Evolutionary conservation across 2,329 filamentous ascomycete species (phyloP), one percentile per base, ranked within the genome.

Genomic region (Fusarium nelsonii): DNA sequence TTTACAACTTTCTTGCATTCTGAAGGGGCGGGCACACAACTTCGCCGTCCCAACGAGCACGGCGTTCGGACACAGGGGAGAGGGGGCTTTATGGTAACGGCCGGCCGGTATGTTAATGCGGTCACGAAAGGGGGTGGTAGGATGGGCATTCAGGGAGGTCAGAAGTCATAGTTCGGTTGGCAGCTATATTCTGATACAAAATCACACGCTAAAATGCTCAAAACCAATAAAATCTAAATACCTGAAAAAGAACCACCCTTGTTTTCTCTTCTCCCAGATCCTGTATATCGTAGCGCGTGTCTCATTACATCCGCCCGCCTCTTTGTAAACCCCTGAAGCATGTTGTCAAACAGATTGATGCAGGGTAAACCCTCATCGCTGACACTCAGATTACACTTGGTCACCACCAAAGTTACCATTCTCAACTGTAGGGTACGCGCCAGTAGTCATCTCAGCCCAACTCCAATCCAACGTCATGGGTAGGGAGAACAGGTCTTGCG

Each of bases 401-500:
- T 58, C 66, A 15, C 69, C 64, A 7, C 78, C 80, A 73, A 84
- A 85, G 61, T 84, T 85, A 8, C 88, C 88, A 67, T 90, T 90
- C 74, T 90, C 88, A 40, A 90, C 88, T 28, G 85, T 85, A 12
- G 88, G 87, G 71, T 90, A 90, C 4, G 84, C 83, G 11, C 87
- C 88, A n/a, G 88, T 87, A 33, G 86, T 89, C 84, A 90, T 89
- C 77, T 90, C 88, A 2, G 88, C 87, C 87, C 88, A 90, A 75
- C 87, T 93, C 94, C 94, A 97, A 77, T 98, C 95, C 23, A 98
- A 85, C 4, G 93, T 97, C 90, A 97, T 97, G 2, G 95, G 94
- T 88, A 98, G 90, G 78, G 95, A 92, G 89, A 96, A 99, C 28
- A 98, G 81, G 80, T 98, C 96, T 73, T 95, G 93, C 6, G 96